Percentiles rank a stretch among this genome's conserved stretches.
phyloP scores from a whole-genome alignment of 2,329 filamentous ascomycete species.

The Botryotinia narcissicola region DNA sequence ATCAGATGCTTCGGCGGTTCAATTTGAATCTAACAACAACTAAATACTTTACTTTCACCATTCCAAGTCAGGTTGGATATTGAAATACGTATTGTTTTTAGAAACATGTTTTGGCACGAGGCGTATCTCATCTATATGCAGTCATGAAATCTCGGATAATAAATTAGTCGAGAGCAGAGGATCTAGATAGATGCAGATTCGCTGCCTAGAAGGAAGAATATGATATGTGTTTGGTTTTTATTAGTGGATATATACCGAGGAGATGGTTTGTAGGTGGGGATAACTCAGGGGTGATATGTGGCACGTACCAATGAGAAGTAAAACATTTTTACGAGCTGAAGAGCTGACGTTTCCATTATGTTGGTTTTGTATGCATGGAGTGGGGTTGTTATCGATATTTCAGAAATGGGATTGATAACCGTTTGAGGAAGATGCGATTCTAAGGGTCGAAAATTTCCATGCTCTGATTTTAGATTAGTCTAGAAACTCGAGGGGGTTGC shows the following conservation, averaged over 20 bases:
- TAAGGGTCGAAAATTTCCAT: neutral
- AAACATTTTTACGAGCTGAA: neutral
- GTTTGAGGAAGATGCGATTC: neutral
- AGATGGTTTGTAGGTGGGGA: neutral
- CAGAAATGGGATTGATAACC: neutral
- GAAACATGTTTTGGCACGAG: neutral
- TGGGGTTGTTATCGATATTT: neutral
- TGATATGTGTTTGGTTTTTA: neutral
- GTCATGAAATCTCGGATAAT: neutral
- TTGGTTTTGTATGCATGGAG: neutral
- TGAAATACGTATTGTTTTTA: neutral
- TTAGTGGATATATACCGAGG: conserved; percentile 2
- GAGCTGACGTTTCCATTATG: neutral
- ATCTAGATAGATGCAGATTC: neutral
- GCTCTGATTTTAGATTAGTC: neutral
- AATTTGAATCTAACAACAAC: neutral
- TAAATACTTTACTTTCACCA: neutral
- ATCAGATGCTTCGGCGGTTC: neutral
- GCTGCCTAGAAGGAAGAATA: neutral
- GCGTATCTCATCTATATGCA: neutral
- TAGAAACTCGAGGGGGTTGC: neutral
- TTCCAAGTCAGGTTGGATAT: neutral
- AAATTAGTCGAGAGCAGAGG: neutral
- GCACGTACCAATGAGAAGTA: neutral
- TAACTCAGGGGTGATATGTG: neutral